These are phyloP conservation scores for Aquanectria penicillioides DNA, from an alignment of 2,329 filamentous ascomycete species.

Conservation along the genomic window DNA sequence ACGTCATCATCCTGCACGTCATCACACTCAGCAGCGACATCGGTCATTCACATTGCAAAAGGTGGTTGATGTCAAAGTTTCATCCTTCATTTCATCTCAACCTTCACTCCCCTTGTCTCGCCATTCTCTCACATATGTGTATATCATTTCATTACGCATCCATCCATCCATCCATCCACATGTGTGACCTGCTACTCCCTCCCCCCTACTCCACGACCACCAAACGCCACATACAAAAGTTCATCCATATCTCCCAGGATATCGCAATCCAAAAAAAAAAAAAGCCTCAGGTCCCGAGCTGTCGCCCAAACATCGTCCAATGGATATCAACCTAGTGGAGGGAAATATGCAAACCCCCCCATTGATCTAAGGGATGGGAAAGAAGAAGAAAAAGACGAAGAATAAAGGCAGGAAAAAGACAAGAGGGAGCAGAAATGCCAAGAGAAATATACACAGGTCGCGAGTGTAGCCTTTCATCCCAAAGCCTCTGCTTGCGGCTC, in stretches of 20 bases:
- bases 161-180: constrained; percentile 6
- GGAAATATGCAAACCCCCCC: not conserved
- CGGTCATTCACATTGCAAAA: too few species aligned
- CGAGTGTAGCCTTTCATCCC: not conserved
- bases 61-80: too few species aligned
- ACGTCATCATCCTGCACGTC: not conserved
- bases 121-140: constrained; percentile 3
- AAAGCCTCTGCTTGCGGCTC: not conserved
- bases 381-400: not conserved
- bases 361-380: constrained; percentile 14
- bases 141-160: constrained; percentile 19
- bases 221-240: constrained; percentile 21
- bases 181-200: not conserved
- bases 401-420: not conserved
- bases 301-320: constrained; percentile 1
- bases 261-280: constrained; percentile 1
- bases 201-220: not conserved
- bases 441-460: constrained; percentile 7
- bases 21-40: not conserved
- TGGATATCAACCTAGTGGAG: constrained; percentile 11
- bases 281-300: not conserved
- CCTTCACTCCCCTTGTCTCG: not conserved
- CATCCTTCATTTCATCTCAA: constrained; percentile 13
- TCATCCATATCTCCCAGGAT: not conserved
- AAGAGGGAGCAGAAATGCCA: not conserved